A percentile compares a stretch with the other conserved stretches of the same genome.
These are phyloP conservation scores for Moricandia moricandioides DNA, from an alignment of 345 rosid genomes.

Conservation along the genomic window DNA sequence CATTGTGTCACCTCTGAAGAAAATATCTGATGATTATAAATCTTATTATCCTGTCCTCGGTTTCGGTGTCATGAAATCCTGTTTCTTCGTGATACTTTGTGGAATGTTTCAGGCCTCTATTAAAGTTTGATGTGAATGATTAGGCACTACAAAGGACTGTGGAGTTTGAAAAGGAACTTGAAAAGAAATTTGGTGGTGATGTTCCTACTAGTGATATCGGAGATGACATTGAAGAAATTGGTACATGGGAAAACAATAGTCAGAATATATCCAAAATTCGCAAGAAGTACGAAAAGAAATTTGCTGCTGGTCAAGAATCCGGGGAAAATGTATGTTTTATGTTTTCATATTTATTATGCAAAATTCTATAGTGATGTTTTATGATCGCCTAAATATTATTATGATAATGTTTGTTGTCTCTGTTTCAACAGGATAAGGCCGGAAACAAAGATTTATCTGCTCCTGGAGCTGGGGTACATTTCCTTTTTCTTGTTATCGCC, in stretches of 20 bases:
- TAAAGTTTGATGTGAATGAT: constrained; percentile 27
- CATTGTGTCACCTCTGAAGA: constrained; percentile 2
- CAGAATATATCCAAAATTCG: constrained; percentile 80
- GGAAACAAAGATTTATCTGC: constrained; percentile 74
- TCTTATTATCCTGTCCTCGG: background rate
- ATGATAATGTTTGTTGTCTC: constrained; percentile 2
- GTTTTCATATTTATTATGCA: background rate
- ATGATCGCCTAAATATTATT: constrained; percentile 3
- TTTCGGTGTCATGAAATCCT: constrained; percentile 1
- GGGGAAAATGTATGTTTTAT: constrained; percentile 52
- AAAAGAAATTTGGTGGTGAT: constrained; percentile 93
- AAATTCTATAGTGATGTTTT: constrained; percentile 6
- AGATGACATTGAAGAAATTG: constrained; percentile 81
- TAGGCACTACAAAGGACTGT: constrained; percentile 93
- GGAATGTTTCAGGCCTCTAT: constrained; percentile 21
- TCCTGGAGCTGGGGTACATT: constrained; percentile 93
- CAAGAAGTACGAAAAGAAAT: constrained; percentile 91
- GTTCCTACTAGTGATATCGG: constrained; percentile 59
- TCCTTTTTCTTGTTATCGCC: constrained; percentile 12
- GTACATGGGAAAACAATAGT: constrained; percentile 54
- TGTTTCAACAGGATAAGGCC: constrained; percentile 63
- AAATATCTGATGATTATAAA: background rate
- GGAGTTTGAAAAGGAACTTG: constrained; percentile 95
- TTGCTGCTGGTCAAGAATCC: constrained; percentile 74
- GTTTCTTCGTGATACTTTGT: background rate